Percentiles rank a stretch among this genome's conserved stretches.
Conservation (phyloP, 2,329 filamentous ascomycete genomes). For the Aspergillus intermedius region DNA sequence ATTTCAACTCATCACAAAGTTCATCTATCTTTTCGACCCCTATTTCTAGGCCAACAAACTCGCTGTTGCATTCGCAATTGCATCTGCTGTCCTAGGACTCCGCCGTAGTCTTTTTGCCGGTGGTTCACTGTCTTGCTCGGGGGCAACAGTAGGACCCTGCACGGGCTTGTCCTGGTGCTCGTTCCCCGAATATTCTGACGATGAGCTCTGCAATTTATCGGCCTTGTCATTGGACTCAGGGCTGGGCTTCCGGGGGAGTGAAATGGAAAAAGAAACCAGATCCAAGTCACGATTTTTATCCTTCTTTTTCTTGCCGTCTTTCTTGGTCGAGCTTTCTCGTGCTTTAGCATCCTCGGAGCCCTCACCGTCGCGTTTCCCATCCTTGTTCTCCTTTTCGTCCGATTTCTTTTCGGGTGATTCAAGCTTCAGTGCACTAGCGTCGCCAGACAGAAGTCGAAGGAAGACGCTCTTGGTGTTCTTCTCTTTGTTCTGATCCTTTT, state of each 20-base stretch:
- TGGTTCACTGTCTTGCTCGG: constrained; percentile 22
- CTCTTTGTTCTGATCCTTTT: constrained; percentile 41
- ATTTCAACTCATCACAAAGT: neutral
- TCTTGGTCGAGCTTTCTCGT: constrained; percentile 6
- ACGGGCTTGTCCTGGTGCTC: constrained; percentile 14
- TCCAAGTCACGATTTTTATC: constrained; percentile 15
- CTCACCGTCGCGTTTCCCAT: constrained; percentile 5
- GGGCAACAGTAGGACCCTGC: constrained; percentile 9
- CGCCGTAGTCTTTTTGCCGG: constrained; percentile 30
- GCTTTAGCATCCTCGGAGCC: neutral
- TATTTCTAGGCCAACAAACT: too few species aligned
- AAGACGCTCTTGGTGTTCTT: constrained; percentile 26
- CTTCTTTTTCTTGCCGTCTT: constrained; percentile 2
- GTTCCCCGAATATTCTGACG: neutral
- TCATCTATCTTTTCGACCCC: neutral
- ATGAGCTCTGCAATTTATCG: neutral
- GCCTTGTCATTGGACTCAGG: neutral
- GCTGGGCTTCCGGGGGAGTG: constrained; percentile 18
- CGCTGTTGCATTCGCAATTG: neutral
- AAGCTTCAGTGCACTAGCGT: constrained; percentile 9
- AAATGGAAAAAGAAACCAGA: constrained; percentile 28
- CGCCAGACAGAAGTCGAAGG: constrained; percentile 21
- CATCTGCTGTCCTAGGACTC: constrained; percentile 16
- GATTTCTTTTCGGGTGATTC: constrained; percentile 2
- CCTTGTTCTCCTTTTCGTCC: constrained; percentile 3